Evolutionary conservation across 306 rosid genomes (phyloP), one percentile per base, ranked within the genome.

Genomic region (Quercus suber): DNA sequence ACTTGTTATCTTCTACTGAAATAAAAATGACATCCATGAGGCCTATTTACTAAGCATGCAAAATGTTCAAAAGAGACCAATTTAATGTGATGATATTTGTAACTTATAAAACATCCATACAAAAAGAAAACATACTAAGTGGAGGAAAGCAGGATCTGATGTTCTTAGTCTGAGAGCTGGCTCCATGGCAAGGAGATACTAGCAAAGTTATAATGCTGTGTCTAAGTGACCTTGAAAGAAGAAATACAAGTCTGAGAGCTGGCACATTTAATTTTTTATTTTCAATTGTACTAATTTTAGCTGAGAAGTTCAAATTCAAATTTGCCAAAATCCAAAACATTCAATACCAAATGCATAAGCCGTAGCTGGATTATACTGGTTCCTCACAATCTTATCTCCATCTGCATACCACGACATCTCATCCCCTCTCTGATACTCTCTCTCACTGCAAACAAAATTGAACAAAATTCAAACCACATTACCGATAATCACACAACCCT

Each of bases 391-490:
- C 76, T 89, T 96, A 73, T 93, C 98, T 18, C 99, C 99, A 59
- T 93, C 99, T 0, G 98, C 93, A 76, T 91, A 96, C 99, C 99
- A 96, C 41, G 97, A 90, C 69, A 93, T 86, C 86, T 91, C 98
- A 23, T 96, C 99, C 63, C 99, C 99, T 87, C 75, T 90, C 86
- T 91, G 94, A 79, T 83, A 93, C 91, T 96, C 99, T 81, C 98
- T 96, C 78, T 96, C 99, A 78, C 99, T 96, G 94, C 90, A 89
- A 84, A 45, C 81, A 82, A 77, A 78, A 71, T 82, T 23, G 68
- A 83, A 78, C 71, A 57, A 37, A 37, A 69, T 43, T 19, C 81
- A 83, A 77, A 71, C 31, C 83, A 81, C 84, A 85, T 78, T 75
- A 63, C 79, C 81, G 51, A 63, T 71, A 35, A 79, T 74, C 69